Percentiles rank a stretch among this genome's conserved stretches.
These are phyloP conservation scores for Gossypium schwendimanii DNA, from an alignment of 441 rosid genomes.

Conservation along the genomic window DNA sequence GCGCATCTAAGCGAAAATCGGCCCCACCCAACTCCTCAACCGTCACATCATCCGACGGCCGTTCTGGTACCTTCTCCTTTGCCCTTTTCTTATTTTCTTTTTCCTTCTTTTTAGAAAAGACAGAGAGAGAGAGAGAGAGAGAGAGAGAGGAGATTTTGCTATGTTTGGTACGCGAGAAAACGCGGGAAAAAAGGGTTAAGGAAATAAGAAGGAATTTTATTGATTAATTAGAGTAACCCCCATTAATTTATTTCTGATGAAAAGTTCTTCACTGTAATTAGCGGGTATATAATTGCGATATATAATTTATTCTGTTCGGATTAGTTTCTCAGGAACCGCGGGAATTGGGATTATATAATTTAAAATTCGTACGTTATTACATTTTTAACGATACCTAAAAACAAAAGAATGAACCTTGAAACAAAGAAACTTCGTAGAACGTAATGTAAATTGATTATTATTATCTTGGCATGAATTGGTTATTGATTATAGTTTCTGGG, in stretches of 20 bases:
- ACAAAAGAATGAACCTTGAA: neutral
- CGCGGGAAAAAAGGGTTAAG: slow-evolving; percentile 1
- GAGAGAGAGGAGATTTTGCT: neutral
- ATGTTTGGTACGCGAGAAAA: slow-evolving; percentile 15
- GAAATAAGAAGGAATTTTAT: neutral
- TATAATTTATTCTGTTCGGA: neutral
- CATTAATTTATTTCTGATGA: neutral
- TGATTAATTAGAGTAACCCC: neutral
- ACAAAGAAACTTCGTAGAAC: neutral
- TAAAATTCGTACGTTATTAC: neutral
- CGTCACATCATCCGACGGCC: slow-evolving; percentile 26
- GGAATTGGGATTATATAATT: neutral
- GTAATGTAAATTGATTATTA: neutral
- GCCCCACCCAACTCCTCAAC: slow-evolving; percentile 30
- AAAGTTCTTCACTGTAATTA: neutral
- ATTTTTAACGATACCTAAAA: neutral
- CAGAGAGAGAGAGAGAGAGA: neutral
- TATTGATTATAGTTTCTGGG: neutral
- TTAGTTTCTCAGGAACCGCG: neutral
- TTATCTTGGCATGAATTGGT: neutral
- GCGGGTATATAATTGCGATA: neutral
- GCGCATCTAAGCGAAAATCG: slow-evolving; percentile 37
- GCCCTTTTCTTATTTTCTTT: neutral
- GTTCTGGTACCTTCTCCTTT: slow-evolving; percentile 19
- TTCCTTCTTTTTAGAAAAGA: neutral